Percentiles rank a stretch among this genome's conserved stretches.
Conservation (phyloP, 2,329 filamentous ascomycete species). For the Fusarium sp. region DNA sequence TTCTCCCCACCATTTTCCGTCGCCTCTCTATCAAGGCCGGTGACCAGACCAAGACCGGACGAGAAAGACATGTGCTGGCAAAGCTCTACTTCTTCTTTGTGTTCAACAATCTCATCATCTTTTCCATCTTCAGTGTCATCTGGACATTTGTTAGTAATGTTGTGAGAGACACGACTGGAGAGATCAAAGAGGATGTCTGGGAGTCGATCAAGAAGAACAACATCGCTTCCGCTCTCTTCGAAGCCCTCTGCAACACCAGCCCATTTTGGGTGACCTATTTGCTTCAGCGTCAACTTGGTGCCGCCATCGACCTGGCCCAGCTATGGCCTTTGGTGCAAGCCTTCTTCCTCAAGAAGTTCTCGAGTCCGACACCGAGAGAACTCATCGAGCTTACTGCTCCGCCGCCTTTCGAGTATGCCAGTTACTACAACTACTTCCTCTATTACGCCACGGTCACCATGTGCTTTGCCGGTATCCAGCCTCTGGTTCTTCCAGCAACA, state of each 20-base stretch:
- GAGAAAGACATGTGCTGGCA: slow-evolving; percentile 88
- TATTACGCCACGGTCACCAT: slow-evolving; percentile 92
- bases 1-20: slow-evolving; percentile 91
- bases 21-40: slow-evolving; percentile 83
- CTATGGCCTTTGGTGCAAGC: slow-evolving; percentile 84
- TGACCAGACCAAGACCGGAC: slow-evolving; percentile 89
- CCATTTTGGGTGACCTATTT: slow-evolving; percentile 96
- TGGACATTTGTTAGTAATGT: slow-evolving; percentile 78
- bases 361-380: slow-evolving; percentile 87
- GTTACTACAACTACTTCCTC: slow-evolving; percentile 97
- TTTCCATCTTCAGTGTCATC: slow-evolving; percentile 87
- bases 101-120: slow-evolving; percentile 95
- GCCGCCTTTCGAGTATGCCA: slow-evolving; percentile 91
- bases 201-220: slow-evolving; percentile 71
- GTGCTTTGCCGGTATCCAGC: slow-evolving; percentile 85
- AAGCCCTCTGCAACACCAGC: slow-evolving; percentile 81
- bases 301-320: slow-evolving; percentile 92
- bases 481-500: slow-evolving; percentile 83
- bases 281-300: slow-evolving; percentile 90
- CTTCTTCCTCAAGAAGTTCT: slow-evolving; percentile 85
- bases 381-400: slow-evolving; percentile 93
- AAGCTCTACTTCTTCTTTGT: slow-evolving; percentile 97
- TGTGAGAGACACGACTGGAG: slow-evolving; percentile 60
- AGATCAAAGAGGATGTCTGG: slow-evolving; percentile 68
- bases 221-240: slow-evolving; percentile 71